Percentiles rank a stretch among this genome's conserved stretches.
phyloP scores from a whole-genome alignment of 352 stramenopile species.

The Globisporangium acanthophoron region DNA sequence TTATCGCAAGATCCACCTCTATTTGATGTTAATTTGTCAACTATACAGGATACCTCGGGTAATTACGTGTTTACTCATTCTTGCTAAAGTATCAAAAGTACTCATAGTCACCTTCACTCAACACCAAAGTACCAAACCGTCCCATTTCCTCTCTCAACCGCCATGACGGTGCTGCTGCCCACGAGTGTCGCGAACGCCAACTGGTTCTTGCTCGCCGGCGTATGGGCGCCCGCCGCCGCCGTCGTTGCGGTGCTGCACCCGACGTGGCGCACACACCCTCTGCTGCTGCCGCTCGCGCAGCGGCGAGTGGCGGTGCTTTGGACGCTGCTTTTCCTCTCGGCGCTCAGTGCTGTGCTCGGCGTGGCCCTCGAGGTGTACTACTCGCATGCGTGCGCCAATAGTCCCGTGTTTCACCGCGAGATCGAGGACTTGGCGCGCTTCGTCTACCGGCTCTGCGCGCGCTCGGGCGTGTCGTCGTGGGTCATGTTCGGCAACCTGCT shows the following conservation, averaged over 20 bases:
- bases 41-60: no score
- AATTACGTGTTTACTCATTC: no score
- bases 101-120: no score
- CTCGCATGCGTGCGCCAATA: conserved; percentile 53
- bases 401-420: conserved; percentile 57
- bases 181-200: conserved; percentile 62
- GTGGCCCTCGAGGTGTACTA: conserved; percentile 60
- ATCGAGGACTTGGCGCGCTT: conserved; percentile 64
- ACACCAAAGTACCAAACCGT: no score
- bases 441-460: conserved; percentile 45
- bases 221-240: conserved; percentile 15
- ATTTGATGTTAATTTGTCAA: no score
- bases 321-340: conserved; percentile 27
- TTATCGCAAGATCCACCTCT: no score
- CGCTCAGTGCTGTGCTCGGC: conserved; percentile 33
- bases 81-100: no score
- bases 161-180: conserved; percentile 69
- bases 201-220: conserved; percentile 46
- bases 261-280: conserved; percentile 25
- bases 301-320: conserved; percentile 29
- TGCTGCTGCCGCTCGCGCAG: conserved; percentile 19
- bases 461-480: conserved; percentile 58
- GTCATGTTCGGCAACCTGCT: conserved; percentile 67
- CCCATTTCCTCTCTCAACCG: no score
- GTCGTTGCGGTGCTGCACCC: conserved; percentile 39